A percentile compares a stretch with the other conserved stretches of the same genome.
phyloP scores from a whole-genome alignment of 371 early-diverging fungal species.

The Coemansia sp. region DNA sequence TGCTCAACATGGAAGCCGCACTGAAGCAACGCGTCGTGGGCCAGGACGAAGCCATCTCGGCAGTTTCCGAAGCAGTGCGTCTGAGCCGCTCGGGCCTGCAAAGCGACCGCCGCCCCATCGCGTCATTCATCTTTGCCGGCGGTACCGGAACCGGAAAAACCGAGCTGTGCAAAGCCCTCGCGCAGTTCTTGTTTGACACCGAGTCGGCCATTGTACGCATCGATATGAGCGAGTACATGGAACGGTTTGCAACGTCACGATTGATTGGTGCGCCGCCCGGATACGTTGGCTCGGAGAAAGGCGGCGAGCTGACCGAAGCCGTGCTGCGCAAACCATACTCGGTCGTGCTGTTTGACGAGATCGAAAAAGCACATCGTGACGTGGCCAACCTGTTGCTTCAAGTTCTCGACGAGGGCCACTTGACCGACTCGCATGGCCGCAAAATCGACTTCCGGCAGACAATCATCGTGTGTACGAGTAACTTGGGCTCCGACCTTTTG shows the following conservation, averaged over 20 bases:
- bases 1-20: constrained; percentile 76
- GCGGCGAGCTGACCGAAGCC: constrained; percentile 88
- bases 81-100: constrained; percentile 82
- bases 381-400: constrained; percentile 77
- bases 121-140: constrained; percentile 90
- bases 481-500: constrained; percentile 62
- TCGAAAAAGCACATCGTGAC: constrained; percentile 88
- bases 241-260: constrained; percentile 72
- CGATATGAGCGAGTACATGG: constrained; percentile 94
- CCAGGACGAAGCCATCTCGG: constrained; percentile 77
- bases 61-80: constrained; percentile 78
- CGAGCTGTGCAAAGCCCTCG: constrained; percentile 88
- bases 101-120: constrained; percentile 77
- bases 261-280: constrained; percentile 92
- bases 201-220: constrained; percentile 82
- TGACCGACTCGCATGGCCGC: constrained; percentile 84
- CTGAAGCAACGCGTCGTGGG: constrained; percentile 77
- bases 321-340: constrained; percentile 87
- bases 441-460: constrained; percentile 89
- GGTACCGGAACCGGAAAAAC: constrained; percentile 91
- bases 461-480: constrained; percentile 92
- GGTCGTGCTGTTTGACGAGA: constrained; percentile 88
- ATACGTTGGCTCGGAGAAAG: constrained; percentile 82
- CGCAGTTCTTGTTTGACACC: constrained; percentile 84
- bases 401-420: constrained; percentile 88